These are phyloP conservation scores for Acanthamoeba divionensis DNA, from an alignment of 208 protist genomes.

Conservation along the genomic window DNA sequence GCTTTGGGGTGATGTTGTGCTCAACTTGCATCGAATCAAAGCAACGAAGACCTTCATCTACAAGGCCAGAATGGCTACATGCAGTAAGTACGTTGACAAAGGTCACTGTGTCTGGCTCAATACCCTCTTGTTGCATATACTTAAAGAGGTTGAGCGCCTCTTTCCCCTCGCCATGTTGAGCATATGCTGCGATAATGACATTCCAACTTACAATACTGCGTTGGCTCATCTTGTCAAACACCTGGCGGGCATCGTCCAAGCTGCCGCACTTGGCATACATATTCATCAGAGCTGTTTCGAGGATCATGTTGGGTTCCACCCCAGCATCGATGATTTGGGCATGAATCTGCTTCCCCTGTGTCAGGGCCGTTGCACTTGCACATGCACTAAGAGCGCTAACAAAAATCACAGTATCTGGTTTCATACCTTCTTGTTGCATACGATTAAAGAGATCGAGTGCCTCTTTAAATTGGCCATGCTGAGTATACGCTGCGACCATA, in stretches of 20 bases:
- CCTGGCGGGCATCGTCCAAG: not conserved
- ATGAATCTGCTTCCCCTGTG: not conserved
- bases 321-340: not conserved
- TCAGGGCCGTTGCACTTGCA: not conserved
- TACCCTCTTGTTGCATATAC: not conserved
- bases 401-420: no score
- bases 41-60: slow-evolving; percentile 38
- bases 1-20: not conserved
- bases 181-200: not conserved
- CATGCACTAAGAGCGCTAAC: not conserved
- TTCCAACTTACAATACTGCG: not conserved
- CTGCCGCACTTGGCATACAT: slow-evolving; percentile 3
- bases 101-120: not conserved
- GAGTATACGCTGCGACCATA: not conserved
- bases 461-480: not conserved
- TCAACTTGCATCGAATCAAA: not conserved
- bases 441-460: not conserved
- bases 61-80: slow-evolving; percentile 53
- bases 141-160: slow-evolving; percentile 21
- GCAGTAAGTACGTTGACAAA: not conserved
- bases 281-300: not conserved
- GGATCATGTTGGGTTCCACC: not conserved
- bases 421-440: not conserved
- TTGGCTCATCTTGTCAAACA: not conserved
- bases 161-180: not conserved